Base-by-base conservation (phyloP, 352 stramenopile species). In the Globisporangium barbulae region DNA sequence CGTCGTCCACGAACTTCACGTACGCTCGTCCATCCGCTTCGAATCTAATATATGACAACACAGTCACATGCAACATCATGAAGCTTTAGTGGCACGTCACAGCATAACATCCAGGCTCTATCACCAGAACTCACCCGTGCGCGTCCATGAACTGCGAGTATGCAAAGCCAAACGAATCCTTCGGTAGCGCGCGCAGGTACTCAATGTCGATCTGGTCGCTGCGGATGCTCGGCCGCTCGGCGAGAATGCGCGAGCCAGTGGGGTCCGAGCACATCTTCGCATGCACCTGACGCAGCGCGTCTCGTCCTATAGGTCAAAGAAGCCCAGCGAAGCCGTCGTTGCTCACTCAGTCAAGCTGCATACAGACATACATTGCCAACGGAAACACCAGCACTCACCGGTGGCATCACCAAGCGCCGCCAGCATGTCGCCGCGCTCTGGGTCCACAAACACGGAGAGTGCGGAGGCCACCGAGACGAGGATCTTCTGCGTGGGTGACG, bases 361-460 rank as follows among this genome's bases (percentile, higher is more conserved):
- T 2, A 50, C 13, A 25, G 19, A 19, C 15, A 13, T 17, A 50
- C 35, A 31, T 33, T 50, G 55, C 25, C 25, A 28, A 28, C 25
- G 25, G 25, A 28, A 28, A 37, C 31, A 37, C 0, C 35, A 15
- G 3, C 3, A 3, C 35, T 17, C 15, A 57, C 90, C 94, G 0
- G 97, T 99, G 35, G 97, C 85, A 73, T 99, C 97, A 22, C 95
- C 97, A 7, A 99, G 77, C 17, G 82, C 78, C 5, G 97, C 97
- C 15, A 99, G 83, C 77, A 98, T 97, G 76, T 99, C 97, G 25
- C 82, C 94, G 33, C 97, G 89, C 54, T 97, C 93, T 2, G 97
- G 97, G 70, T 99, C 87, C 4, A 64, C 37, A 37, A 99, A 84
- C 10, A 98, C 96, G 0, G 86, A 88, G 39, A 97, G 69, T 10